These are phyloP conservation scores for Epicoccum sorghinum DNA, from an alignment of 2,329 filamentous ascomycete species.

Conservation along the genomic window DNA sequence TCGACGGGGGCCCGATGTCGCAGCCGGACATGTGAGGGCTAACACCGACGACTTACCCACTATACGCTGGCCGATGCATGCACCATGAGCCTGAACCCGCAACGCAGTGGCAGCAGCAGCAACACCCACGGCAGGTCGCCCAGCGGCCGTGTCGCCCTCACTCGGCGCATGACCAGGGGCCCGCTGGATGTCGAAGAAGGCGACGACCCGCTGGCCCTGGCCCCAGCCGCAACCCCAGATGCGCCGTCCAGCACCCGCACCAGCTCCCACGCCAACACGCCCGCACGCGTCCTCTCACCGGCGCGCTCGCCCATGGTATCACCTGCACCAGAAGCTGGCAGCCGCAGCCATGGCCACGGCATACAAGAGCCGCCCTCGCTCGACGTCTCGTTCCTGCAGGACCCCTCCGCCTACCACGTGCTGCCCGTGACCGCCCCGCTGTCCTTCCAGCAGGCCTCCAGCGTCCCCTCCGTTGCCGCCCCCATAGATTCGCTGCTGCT, in stretches of 20 bases:
- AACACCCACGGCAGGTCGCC: slow-evolving; percentile 38
- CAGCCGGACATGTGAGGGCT: not conserved
- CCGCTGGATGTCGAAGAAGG: slow-evolving; percentile 62
- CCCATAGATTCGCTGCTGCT: slow-evolving; percentile 72
- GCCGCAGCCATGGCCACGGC: not conserved
- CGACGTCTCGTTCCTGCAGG: slow-evolving; percentile 66
- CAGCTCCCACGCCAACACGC: slow-evolving; percentile 1
- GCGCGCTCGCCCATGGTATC: slow-evolving; percentile 28
- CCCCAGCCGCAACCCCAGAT: not conserved
- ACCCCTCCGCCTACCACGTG: slow-evolving; percentile 82
- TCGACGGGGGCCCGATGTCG: not conserved
- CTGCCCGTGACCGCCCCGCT: slow-evolving; percentile 68
- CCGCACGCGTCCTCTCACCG: slow-evolving; percentile 3
- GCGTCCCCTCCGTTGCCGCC: slow-evolving; percentile 65
- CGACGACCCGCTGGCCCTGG: slow-evolving; percentile 4
- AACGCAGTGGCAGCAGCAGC: slow-evolving; percentile 23
- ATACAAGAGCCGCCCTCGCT: not conserved
- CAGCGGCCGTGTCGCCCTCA: slow-evolving; percentile 58
- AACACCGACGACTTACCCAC: not conserved
- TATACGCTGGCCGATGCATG: too few relatives aligned
- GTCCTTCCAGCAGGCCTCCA: slow-evolving; percentile 72
- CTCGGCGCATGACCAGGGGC: slow-evolving; percentile 75
- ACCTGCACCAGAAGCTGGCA: slow-evolving; percentile 21
- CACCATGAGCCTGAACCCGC: slow-evolving; percentile 20
- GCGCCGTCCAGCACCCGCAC: not conserved